Percentiles rank a stretch among this genome's conserved stretches.
phyloP scores from a whole-genome alignment of 306 rosid genomes.

The Fagus crenata region DNA sequence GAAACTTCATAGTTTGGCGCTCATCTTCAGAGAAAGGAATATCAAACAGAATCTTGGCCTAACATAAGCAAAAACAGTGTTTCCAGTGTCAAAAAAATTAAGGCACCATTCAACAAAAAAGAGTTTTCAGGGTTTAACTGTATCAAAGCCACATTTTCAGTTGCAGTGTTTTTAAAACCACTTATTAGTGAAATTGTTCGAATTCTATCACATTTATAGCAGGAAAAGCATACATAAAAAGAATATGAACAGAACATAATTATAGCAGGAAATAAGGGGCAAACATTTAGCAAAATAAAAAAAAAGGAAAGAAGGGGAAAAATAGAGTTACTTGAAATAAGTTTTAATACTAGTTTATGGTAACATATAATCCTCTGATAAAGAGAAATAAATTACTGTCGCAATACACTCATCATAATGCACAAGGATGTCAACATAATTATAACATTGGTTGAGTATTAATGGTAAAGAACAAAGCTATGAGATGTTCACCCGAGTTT shows the following conservation, averaged over 20 bases:
- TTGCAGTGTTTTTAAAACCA: not conserved
- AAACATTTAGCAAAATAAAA: not conserved
- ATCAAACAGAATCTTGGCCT: conserved; percentile 66
- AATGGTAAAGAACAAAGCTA: not conserved
- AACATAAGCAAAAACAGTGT: conserved; percentile 21
- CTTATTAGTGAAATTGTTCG: not conserved
- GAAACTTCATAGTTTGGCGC: conserved; percentile 52
- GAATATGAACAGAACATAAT: not conserved
- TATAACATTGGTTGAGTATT: not conserved
- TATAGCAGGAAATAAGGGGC: not conserved
- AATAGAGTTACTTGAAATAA: not conserved
- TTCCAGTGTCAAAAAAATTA: conserved; percentile 11
- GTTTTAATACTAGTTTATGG: not conserved
- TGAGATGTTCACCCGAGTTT: not conserved
- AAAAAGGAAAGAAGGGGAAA: not conserved
- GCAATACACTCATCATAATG: not conserved
- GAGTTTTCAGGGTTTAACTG: not conserved
- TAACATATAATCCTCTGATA: not conserved
- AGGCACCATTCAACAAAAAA: conserved; percentile 14
- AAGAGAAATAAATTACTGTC: not conserved
- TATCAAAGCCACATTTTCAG: not conserved
- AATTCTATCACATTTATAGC: too few relatives aligned
- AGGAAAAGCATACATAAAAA: not conserved
- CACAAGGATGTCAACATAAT: not conserved
- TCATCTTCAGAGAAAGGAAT: conserved; percentile 65